phyloP scores from a whole-genome alignment of 2,329 filamentous ascomycete species.

The Beauveria medogensis region DNA sequence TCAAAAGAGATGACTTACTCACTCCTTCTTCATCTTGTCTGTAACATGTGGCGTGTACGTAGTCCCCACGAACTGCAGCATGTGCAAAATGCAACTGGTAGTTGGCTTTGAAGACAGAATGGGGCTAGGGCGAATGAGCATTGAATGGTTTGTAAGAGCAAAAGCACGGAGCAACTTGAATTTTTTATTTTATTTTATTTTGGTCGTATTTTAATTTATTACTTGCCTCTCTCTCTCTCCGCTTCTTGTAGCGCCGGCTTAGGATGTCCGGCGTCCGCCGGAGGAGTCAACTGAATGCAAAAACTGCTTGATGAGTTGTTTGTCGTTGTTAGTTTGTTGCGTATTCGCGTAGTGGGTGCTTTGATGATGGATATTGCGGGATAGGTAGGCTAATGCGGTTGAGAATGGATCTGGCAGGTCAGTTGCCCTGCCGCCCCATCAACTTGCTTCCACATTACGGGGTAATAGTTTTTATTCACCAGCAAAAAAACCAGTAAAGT shows the following conservation, averaged over 20 bases:
- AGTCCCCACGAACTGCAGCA: not conserved
- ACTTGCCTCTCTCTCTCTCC: no score
- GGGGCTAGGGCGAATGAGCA: not conserved
- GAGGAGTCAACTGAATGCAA: not conserved
- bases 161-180: not conserved
- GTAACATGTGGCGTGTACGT: not conserved
- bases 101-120: not conserved
- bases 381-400: not conserved
- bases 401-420: constrained; percentile 8
- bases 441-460: no score
- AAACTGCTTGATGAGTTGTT: not conserved
- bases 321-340: not conserved
- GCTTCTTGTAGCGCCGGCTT: not conserved
- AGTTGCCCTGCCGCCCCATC: not conserved
- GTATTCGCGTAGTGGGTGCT: not conserved
- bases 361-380: not conserved
- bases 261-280: not conserved
- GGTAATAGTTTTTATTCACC: no score
- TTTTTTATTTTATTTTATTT: not conserved
- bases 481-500: no score
- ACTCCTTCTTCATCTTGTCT: not conserved
- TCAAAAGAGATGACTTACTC: not conserved
- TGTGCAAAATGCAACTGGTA: not conserved
- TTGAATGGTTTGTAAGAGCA: not conserved
- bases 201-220: not conserved